Base-by-base conservation (phyloP, 2,329 filamentous ascomycete genomes). In the Monilinia fructigena region DNA sequence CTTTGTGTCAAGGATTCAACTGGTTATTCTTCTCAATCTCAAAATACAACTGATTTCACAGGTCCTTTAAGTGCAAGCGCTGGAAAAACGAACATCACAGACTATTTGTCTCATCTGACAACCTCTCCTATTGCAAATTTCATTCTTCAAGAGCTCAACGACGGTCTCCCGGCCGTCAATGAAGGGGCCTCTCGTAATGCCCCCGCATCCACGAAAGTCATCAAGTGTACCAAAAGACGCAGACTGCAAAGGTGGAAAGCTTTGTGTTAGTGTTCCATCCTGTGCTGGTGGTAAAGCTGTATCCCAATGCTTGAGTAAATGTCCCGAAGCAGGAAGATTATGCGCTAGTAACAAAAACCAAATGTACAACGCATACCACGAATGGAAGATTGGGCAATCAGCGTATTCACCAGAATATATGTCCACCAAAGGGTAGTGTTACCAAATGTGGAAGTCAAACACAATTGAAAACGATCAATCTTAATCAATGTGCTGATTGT, bases 1-100 rank as follows among this genome's bases (percentile, higher is more conserved):
- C 65, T 72, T 28, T 79, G 78, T 66, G 74, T 76, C 1, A 52
- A 70, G 31, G 66, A 52, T 16, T 70, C 69, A 42, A 72, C 69
- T 1, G 71, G 70, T 4, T 68, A 67, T 26, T 62, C 69, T 10
- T 50, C 60, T 6, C 40, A 38, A 7, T 53, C 42, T 12, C 14
- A 20, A 50, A 67, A 64, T n/a, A 38, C 18, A 14, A 55, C 61
- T 5, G 48, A 64, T 12, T 64, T 65, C 12, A n/a, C 40, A 5
- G 53, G 60, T 1, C 60, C 65, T 14, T n/a, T 55, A 40, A 38
- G 47, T 16, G 61, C 16, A 16, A 28, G 16, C 11, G n/a, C 35
- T 6, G 45, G 4, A 40, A 55, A 35, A 23, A 38, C 31, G 16
- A 67, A 66, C n/a, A 52, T 66, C 8, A 66, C 59, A 5, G 23